Conservation (phyloP, 2,329 filamentous ascomycete species). For the Hysterium pulicare region DNA sequence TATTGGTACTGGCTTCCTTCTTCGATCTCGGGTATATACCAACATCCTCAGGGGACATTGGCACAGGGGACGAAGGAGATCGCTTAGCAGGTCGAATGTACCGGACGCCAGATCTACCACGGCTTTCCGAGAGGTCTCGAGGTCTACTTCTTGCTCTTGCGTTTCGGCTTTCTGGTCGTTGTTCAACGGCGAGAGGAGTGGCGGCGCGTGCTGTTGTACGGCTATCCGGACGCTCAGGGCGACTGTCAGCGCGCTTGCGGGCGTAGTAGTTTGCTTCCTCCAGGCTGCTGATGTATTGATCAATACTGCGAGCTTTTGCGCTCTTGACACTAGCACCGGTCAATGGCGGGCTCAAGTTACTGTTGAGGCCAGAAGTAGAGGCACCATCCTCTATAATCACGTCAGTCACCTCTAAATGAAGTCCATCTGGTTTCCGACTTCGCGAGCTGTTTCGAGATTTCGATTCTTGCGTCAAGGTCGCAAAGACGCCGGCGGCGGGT, state of each 20-base stretch:
- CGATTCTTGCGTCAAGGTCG: slow-evolving; percentile 58
- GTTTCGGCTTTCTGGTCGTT: slow-evolving; percentile 45
- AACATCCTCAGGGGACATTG: slow-evolving; percentile 87
- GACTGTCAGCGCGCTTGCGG: slow-evolving; percentile 35
- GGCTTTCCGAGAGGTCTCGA: slow-evolving; percentile 65
- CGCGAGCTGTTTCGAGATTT: slow-evolving; percentile 64
- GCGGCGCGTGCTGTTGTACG: slow-evolving; percentile 22
- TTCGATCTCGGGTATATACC: slow-evolving; percentile 46
- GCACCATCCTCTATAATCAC: slow-evolving; percentile 33
- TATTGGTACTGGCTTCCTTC: slow-evolving; percentile 38
- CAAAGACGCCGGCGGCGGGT: slow-evolving; percentile 62
- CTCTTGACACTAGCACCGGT: slow-evolving; percentile 52
- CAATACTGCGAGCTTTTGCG: slow-evolving; percentile 63
- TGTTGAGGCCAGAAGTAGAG: slow-evolving; percentile 49
- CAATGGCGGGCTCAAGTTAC: slow-evolving; percentile 47
- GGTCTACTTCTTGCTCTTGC: slow-evolving; percentile 44
- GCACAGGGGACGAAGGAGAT: slow-evolving; percentile 86
- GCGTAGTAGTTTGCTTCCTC: slow-evolving; percentile 70
- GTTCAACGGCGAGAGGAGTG: slow-evolving; percentile 30
- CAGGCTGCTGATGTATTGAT: slow-evolving; percentile 83
- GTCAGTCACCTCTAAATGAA: slow-evolving; percentile 51
- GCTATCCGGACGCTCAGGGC: slow-evolving; percentile 36
- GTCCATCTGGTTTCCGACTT: slow-evolving; percentile 72
- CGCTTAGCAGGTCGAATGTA: slow-evolving; percentile 75
- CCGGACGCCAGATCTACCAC: slow-evolving; percentile 63